phyloP scores from a whole-genome alignment of 2,329 filamentous ascomycete species.

The Magnaporthiopsis poae region DNA sequence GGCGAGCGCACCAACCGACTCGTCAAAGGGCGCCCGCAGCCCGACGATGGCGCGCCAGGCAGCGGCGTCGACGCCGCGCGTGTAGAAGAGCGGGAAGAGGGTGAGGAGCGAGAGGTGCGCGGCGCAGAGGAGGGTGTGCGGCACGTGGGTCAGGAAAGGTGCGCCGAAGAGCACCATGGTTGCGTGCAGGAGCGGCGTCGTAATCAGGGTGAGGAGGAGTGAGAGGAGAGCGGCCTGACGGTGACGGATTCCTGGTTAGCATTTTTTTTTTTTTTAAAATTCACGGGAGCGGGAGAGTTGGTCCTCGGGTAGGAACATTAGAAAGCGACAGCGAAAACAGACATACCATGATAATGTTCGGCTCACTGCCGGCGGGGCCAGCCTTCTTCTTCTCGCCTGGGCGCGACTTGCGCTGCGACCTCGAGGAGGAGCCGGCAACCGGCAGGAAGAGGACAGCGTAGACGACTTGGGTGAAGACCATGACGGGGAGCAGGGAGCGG shows the following conservation, averaged over 20 bases:
- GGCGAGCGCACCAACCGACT: conserved; percentile 71
- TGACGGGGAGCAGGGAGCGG: conserved; percentile 19
- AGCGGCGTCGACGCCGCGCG: conserved; percentile 63
- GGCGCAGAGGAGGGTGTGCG: conserved; percentile 70
- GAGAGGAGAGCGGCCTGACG: conserved; percentile 35
- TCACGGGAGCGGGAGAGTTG: too few species aligned
- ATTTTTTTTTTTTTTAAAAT: conserved; percentile 2
- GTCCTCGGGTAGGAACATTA: neutral
- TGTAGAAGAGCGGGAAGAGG: conserved; percentile 73
- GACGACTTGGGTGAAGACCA: conserved; percentile 22
- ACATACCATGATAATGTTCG: conserved; percentile 38
- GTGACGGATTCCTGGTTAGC: conserved; percentile 5
- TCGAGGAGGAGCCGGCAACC: conserved; percentile 40
- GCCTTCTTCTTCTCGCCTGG: conserved; percentile 43
- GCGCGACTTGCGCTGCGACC: conserved; percentile 39
- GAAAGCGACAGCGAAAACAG: neutral
- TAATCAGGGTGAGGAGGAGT: conserved; percentile 54
- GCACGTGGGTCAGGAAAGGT: conserved; percentile 69
- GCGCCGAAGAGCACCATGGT: conserved; percentile 82
- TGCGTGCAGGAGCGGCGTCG: conserved; percentile 54
- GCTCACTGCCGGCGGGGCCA: conserved; percentile 28
- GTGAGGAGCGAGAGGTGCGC: conserved; percentile 72
- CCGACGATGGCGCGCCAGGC: conserved; percentile 65
- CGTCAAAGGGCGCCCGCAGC: conserved; percentile 63
- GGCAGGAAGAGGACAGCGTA: conserved; percentile 58